These are phyloP conservation scores for Adenanthera pavonina DNA, from an alignment of 306 rosid genomes.

Conservation along the genomic window DNA sequence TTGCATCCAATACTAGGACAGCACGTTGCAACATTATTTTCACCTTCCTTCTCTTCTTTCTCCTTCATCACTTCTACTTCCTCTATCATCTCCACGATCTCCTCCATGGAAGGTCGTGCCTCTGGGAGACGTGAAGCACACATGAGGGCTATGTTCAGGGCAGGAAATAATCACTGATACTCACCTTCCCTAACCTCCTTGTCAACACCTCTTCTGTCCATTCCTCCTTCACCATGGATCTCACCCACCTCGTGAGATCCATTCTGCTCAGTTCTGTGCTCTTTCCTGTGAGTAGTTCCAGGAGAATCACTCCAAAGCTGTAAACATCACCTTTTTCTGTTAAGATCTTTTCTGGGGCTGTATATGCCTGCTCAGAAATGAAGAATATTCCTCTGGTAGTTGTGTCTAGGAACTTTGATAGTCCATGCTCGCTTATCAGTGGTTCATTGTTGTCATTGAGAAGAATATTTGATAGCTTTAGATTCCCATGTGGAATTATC, in stretches of 20 bases:
- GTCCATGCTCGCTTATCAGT: conserved; percentile 71
- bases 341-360: conserved; percentile 65
- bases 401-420: conserved; percentile 61
- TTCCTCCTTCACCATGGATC: conserved; percentile 76
- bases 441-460: conserved; percentile 61
- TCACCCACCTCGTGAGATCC: conserved; percentile 82
- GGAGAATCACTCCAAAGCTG: conserved; percentile 73
- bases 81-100: conserved; percentile 61
- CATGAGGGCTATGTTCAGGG: conserved; percentile 48
- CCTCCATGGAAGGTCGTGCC: conserved; percentile 56
- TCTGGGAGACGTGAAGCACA: conserved; percentile 62
- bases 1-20: conserved; percentile 35
- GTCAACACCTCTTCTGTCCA: conserved; percentile 89
- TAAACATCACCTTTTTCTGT: conserved; percentile 68
- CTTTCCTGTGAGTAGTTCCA: conserved; percentile 69
- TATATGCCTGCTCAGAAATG: conserved; percentile 55
- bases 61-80: conserved; percentile 50
- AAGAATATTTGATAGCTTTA: conserved; percentile 78
- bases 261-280: conserved; percentile 58
- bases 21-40: conserved; percentile 3
- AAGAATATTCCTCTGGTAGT: conserved; percentile 33
- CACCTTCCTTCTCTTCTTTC: neutral
- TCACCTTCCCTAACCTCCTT: conserved; percentile 51
- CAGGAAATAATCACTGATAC: conserved; percentile 53
- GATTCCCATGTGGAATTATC: conserved; percentile 72